phyloP scores from a whole-genome alignment of 495 filamentous ascomycete species.

The Penicillium verhagenii region DNA sequence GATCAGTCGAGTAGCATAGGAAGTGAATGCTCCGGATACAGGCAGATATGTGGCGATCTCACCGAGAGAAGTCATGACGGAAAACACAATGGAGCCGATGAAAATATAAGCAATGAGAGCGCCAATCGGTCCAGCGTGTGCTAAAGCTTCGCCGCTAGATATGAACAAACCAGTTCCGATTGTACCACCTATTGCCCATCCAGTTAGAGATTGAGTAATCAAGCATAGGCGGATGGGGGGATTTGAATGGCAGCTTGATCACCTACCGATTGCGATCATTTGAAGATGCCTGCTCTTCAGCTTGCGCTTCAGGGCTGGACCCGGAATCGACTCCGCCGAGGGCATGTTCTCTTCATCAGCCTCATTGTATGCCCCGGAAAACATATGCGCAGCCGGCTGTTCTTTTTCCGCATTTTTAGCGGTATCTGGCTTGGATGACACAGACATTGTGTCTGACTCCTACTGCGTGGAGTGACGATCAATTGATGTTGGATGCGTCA shows the following conservation, averaged over 20 bases:
- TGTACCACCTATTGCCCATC: conserved; percentile 65
- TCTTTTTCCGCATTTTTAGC: not conserved
- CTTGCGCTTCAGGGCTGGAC: conserved; percentile 40
- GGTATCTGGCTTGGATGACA: not conserved
- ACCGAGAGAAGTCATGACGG: conserved; percentile 48
- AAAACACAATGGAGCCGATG: conserved; percentile 54
- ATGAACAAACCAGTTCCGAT: conserved; percentile 73
- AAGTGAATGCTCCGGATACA: conserved; percentile 65
- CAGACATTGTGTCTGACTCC: no score
- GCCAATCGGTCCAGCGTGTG: conserved; percentile 58
- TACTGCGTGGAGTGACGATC: no score
- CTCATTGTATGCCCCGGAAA: not conserved
- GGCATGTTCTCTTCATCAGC: not conserved
- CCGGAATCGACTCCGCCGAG: not conserved
- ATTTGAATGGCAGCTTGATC: no score
- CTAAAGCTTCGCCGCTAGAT: conserved; percentile 61
- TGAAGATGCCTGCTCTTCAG: conserved; percentile 64
- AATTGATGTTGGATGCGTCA: no score
- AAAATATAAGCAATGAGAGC: conserved; percentile 60
- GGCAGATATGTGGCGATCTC: conserved; percentile 72
- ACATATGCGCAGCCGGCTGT: not conserved
- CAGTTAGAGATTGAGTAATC: conserved; percentile 45
- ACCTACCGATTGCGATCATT: conserved; percentile 64
- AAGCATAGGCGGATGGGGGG: not conserved
- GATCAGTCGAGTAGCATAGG: conserved; percentile 64